Conservation (phyloP, 331 rosid genomes). For the Acacia pycnantha region DNA sequence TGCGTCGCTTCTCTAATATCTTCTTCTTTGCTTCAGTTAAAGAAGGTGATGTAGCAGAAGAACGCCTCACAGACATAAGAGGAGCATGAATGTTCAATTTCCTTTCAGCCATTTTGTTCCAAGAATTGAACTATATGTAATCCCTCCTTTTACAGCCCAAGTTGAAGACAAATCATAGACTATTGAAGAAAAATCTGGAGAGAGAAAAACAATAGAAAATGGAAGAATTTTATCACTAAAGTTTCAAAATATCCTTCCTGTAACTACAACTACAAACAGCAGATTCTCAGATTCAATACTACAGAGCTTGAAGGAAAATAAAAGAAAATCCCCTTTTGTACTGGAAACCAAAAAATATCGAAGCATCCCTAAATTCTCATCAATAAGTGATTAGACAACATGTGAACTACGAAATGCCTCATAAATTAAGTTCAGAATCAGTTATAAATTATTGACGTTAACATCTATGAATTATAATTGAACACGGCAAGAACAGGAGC, state of each 20-base stretch:
- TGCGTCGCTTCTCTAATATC: conserved; percentile 41
- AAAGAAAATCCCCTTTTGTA: not conserved
- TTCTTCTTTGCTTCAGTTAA: conserved; percentile 41
- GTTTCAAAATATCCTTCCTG: not conserved
- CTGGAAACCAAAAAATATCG: not conserved
- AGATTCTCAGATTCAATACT: conserved; percentile 15
- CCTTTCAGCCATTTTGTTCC: conserved; percentile 60
- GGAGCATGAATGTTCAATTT: conserved; percentile 80
- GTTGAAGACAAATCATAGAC: conserved; percentile 19
- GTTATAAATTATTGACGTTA: conserved; percentile 2
- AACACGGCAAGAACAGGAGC: conserved; percentile 19
- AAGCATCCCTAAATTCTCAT: not conserved
- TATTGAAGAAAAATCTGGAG: conserved; percentile 20
- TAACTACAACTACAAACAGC: not conserved
- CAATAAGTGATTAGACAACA: not conserved
- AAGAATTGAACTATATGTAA: conserved; percentile 17
- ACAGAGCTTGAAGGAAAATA: not conserved
- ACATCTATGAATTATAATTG: conserved; percentile 5
- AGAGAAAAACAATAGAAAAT: not conserved
- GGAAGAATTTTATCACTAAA: conserved; percentile 7
- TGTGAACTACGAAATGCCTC: not conserved
- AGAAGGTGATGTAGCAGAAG: conserved; percentile 44
- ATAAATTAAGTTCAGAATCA: not conserved
- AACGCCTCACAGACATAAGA: conserved; percentile 80
- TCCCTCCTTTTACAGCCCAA: conserved; percentile 20